Base-by-base conservation (phyloP, 2,329 filamentous ascomycete genomes). In the Alternaria sp. region DNA sequence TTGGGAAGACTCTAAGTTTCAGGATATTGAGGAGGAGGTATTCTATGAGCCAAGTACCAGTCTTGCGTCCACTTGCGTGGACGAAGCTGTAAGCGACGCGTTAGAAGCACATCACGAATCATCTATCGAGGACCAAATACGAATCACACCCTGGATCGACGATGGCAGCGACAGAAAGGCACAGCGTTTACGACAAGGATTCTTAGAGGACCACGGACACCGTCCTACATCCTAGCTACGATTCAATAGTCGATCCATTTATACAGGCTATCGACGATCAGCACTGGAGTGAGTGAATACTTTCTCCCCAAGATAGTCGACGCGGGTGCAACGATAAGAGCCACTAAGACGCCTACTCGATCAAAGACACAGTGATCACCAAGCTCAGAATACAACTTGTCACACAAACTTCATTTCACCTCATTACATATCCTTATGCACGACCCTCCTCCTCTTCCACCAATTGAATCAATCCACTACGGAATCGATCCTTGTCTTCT, bases 21-120 rank as follows among this genome's bases (percentile, higher is more conserved):
- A 13, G 17, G 47, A 21, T 0, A 6, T 4, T 5, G 11, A 15
- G 3, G 13, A 32, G 0, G 6, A 6, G 12, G 0, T 19, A 6
- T 26, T 51, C 7, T 13, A 11, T 21, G 47, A 51, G 26, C 47
- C 6, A 6, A 51, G n/a, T 15, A 51, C n/a, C 17, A 51, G 2
- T 15, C 26, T 17, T 1, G 26, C 2, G 12, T 7, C 11, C 15
- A 1, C 17, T 6, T 15, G 6, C 17, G 11, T 15, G 0, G 10
- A 8, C 3, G 15, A 21, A 11, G 13, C 17, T 15, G 26, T 8
- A 11, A 9, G 17, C 2, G n/a, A 51, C 10, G 17, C n/a, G 6
- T 8, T 15, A 2, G 4, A 9, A 21, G 2, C 3, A 9, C 49
- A 15, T 8, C 13, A 8, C 0, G 30, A 21, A 13, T 51, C 47